phyloP scores from a whole-genome alignment of 768 basidiomycete genomes.

The Russula olivacea region DNA sequence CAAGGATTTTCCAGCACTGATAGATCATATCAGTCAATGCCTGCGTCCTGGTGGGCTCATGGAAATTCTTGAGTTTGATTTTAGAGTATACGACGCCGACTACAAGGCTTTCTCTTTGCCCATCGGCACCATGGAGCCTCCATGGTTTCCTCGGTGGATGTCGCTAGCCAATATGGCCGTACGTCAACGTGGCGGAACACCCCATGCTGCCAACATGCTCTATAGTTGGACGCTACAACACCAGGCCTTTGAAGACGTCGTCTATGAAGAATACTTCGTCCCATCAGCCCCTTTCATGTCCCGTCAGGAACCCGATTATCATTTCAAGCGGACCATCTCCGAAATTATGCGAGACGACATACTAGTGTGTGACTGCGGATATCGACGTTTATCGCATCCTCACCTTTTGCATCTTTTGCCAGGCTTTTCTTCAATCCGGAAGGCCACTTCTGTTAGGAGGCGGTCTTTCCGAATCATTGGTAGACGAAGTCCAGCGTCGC shows the following conservation, averaged over 20 bases:
- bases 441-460: constrained; percentile 62
- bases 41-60: constrained; percentile 67
- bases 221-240: constrained; percentile 50
- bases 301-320: constrained; percentile 30
- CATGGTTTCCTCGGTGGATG: constrained; percentile 63
- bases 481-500: constrained; percentile 49
- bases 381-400: neutral
- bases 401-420: constrained; percentile 1
- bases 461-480: constrained; percentile 49
- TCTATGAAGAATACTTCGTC: constrained; percentile 55
- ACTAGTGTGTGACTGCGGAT: constrained; percentile 34
- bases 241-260: constrained; percentile 52
- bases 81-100: constrained; percentile 51
- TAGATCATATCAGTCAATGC: constrained; percentile 60
- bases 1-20: constrained; percentile 54
- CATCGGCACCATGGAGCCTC: constrained; percentile 40
- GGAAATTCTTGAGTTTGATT: constrained; percentile 64
- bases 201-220: constrained; percentile 55
- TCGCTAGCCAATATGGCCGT: constrained; percentile 49
- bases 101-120: constrained; percentile 41
- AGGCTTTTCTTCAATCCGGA: constrained; percentile 62
- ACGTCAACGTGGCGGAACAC: constrained; percentile 50
- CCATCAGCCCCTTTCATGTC: constrained; percentile 50
- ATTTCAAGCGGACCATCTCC: constrained; percentile 9
- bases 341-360: constrained; percentile 53